Evolutionary conservation across 371 early-diverging fungal species (phyloP), one percentile per base, ranked within the genome.

Genomic region (Apophysomyces variabilis): DNA sequence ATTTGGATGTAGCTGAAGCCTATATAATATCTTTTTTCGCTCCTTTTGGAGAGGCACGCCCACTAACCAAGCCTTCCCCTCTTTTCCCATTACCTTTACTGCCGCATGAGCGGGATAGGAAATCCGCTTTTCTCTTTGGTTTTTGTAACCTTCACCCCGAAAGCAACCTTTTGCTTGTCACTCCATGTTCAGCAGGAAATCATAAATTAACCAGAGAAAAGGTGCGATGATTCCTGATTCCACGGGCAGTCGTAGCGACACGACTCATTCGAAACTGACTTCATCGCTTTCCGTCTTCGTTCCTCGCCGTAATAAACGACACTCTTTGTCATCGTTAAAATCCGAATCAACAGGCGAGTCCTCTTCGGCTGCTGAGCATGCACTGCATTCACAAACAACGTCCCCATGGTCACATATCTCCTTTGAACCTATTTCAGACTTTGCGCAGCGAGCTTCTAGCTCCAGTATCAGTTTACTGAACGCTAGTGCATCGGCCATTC

Each of bases 391-490:
- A 1, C 57, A 26, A 26, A 26, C 66, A 12, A 61, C 69, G 8
- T 70, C 74, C 14, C 66, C 74, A 12, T 68, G 72, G 66, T 67
- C 73, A 3, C 66, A 58, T 38, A 54, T 71, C 12, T 68, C 77
- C 6, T 63, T 78, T 38, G 78, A 78, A 12, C 78, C 75, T 7
- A 50, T 76, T n/a, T 73, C 75, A 18, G 44, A 60, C 11, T 70
- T 75, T 62, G 68, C 73, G 32, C 73, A 67, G 61, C 70, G 69
- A 44, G 68, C 75, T 32, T 71, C 78, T 7, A 64, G 57, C 41
- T 69, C 72, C 21, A 72, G 67, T 21, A 57, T 69, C 7, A 72
- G 59, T 56, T 21, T 70, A 21, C 61, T 71, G 4, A 71, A 60
- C 62, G 57, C 64, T 21, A 36, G 67, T 44, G 41, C 61, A 7